Conservation (phyloP, 106 monocot genomes). For the Allium sativum region DNA sequence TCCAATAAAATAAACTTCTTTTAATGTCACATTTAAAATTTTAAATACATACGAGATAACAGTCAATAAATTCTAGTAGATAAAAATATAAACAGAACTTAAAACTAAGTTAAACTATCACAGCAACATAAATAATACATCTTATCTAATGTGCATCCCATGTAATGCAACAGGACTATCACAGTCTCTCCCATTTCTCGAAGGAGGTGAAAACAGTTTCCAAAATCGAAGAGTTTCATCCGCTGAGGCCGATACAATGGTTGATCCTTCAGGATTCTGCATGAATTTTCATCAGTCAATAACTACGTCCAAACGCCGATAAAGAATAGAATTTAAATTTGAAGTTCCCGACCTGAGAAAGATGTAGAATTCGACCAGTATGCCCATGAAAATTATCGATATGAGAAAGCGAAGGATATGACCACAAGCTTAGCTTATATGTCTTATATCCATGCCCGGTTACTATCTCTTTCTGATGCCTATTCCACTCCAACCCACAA, state of each 20-base stretch:
- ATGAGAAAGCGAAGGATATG: slow-evolving; percentile 40
- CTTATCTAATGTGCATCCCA: slow-evolving; percentile 21
- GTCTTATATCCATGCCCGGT: slow-evolving; percentile 41
- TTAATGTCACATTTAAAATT: no score
- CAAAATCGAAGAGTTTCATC: slow-evolving; percentile 39
- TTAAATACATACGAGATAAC: no score
- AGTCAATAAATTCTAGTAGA: no score
- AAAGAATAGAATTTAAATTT: not conserved
- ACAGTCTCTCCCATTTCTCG: slow-evolving; percentile 1
- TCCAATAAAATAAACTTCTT: no score
- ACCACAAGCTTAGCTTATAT: slow-evolving; percentile 29
- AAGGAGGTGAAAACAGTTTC: slow-evolving; percentile 21
- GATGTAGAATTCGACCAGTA: slow-evolving; percentile 30
- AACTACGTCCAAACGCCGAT: not conserved
- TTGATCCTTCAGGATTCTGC: slow-evolving; percentile 53
- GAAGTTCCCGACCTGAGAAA: slow-evolving; percentile 21
- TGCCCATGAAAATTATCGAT: slow-evolving; percentile 34
- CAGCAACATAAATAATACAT: not conserved
- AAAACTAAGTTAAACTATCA: no score
- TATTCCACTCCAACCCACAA: slow-evolving; percentile 49
- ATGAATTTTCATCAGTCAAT: slow-evolving; percentile 1
- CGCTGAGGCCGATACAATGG: slow-evolving; percentile 34
- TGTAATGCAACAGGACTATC: slow-evolving; percentile 13
- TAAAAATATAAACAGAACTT: no score
- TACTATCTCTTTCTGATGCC: slow-evolving; percentile 39